Evolutionary conservation across 805 yeast genomes (phyloP).

Genomic region (Candida pini): DNA sequence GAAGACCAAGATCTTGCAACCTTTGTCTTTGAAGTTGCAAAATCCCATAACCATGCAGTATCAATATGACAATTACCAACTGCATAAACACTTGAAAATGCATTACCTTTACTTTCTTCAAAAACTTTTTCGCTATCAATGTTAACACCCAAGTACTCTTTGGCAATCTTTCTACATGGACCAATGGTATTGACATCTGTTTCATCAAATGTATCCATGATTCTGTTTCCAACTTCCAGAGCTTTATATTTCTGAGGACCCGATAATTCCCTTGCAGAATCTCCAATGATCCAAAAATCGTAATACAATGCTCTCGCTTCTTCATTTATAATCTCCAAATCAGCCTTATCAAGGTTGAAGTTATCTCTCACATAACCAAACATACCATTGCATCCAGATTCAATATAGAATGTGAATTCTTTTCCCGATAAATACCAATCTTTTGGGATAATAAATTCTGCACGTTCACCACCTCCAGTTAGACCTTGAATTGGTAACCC

Average conservation of each 20-base stretch:
- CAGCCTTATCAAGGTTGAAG: constrained; percentile 65
- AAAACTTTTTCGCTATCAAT: constrained; percentile 64
- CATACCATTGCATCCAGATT: constrained; percentile 93
- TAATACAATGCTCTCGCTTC: constrained; percentile 71
- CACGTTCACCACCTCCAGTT: constrained; percentile 80
- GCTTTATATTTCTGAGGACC: constrained; percentile 86
- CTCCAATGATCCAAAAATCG: constrained; percentile 86
- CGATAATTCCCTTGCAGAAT: constrained; percentile 83
- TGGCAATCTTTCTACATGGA: constrained; percentile 63
- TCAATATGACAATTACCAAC: constrained; percentile 96
- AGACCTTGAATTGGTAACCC: constrained; percentile 80
- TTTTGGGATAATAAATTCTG: constrained; percentile 62
- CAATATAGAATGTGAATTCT: constrained; percentile 70
- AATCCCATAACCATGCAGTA: constrained; percentile 99
- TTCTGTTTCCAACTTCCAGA: constrained; percentile 68
- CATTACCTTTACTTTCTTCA: constrained; percentile 33
- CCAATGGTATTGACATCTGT: constrained; percentile 50
- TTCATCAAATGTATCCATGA: constrained; percentile 81
- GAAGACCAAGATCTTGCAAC: constrained; percentile 94
- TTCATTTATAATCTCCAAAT: constrained; percentile 72
- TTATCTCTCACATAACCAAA: constrained; percentile 61
- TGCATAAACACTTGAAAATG: constrained; percentile 61
- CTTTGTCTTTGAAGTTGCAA: constrained; percentile 90
- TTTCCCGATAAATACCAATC: constrained; percentile 39
- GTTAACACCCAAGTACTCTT: constrained; percentile 56